Evolutionary conservation across 2,329 filamentous ascomycete genomes (phyloP).

Genomic region (Paraphoma sp.): DNA sequence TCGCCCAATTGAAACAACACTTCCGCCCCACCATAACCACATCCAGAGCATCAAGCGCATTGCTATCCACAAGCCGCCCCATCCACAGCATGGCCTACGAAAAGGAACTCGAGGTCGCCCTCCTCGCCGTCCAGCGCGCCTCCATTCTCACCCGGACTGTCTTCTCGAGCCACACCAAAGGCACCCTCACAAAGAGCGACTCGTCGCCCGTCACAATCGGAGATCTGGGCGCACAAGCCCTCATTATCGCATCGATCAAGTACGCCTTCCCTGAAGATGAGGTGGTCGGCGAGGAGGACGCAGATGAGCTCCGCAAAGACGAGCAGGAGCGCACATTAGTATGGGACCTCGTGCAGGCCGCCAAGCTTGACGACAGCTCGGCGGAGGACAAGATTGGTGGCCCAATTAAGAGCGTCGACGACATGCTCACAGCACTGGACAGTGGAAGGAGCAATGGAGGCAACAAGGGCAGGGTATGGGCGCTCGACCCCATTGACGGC

Average conservation of each 20-base stretch:
- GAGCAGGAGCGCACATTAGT: conserved; percentile 73
- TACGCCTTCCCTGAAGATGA: conserved; percentile 89
- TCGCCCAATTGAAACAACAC: conserved; percentile 40
- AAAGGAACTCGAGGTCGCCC: conserved; percentile 81
- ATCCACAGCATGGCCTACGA: conserved; percentile 62
- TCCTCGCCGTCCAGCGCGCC: conserved; percentile 87
- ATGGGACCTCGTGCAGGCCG: conserved; percentile 80
- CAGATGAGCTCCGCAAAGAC: conserved; percentile 77
- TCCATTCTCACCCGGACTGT: conserved; percentile 77
- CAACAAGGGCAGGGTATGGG: conserved; percentile 82
- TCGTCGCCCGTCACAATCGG: conserved; percentile 96
- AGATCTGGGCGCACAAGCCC: conserved; percentile 95
- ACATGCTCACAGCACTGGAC: conserved; percentile 66
- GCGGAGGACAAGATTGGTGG: conserved; percentile 75
- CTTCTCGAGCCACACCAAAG: conserved; percentile 89
- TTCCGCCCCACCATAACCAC: conserved; percentile 34
- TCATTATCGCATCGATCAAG: conserved; percentile 90
- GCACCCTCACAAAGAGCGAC: conserved; percentile 92
- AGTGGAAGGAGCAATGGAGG: conserved; percentile 73
- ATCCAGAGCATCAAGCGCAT: conserved; percentile 11
- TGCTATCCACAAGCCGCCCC: conserved; percentile 18
- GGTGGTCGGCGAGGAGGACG: conserved; percentile 95
- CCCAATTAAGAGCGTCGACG: conserved; percentile 68
- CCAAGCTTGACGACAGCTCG: conserved; percentile 70
- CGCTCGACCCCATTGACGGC: conserved; percentile 95